These are phyloP conservation scores for Rhizopogon vinicolor DNA, from an alignment of 768 basidiomycete species.

Conservation along the genomic window DNA sequence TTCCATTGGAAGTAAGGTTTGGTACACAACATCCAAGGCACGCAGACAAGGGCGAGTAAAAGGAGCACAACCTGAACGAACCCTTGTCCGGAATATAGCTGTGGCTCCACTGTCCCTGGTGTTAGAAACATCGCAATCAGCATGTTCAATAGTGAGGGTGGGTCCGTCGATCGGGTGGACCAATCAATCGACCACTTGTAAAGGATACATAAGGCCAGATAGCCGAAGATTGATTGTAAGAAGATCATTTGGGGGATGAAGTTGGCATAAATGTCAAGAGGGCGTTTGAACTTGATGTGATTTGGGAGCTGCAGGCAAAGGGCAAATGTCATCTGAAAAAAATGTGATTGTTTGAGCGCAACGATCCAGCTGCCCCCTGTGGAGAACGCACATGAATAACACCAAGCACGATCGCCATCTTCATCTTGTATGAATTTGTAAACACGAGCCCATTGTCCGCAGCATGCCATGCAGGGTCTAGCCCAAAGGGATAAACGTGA, in stretches of 20 bases:
- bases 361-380: neutral
- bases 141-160: conserved; percentile 93
- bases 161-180: conserved; percentile 58
- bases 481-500: conserved; percentile 83
- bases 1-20: conserved; percentile 93
- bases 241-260: conserved; percentile 98
- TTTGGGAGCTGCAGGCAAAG: conserved; percentile 95
- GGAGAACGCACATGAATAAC: conserved; percentile 79
- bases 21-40: conserved; percentile 89
- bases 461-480: conserved; percentile 95
- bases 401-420: conserved; percentile 95
- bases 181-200: conserved; percentile 98
- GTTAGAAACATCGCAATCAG: conserved; percentile 94
- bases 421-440: conserved; percentile 99
- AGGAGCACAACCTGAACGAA: conserved; percentile 78
- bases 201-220: conserved; percentile 88
- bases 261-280: conserved; percentile 85
- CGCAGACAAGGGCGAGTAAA: conserved; percentile 76
- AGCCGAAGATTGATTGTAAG: conserved; percentile 96
- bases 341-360: conserved; percentile 10
- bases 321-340: conserved; percentile 91
- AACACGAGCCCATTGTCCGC: conserved; percentile 90
- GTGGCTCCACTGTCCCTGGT: conserved; percentile 75
- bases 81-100: conserved; percentile 86
- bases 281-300: conserved; percentile 88